Conservation (phyloP, 805 yeast genomes). For the Tetrapisispora taiwanensis region DNA sequence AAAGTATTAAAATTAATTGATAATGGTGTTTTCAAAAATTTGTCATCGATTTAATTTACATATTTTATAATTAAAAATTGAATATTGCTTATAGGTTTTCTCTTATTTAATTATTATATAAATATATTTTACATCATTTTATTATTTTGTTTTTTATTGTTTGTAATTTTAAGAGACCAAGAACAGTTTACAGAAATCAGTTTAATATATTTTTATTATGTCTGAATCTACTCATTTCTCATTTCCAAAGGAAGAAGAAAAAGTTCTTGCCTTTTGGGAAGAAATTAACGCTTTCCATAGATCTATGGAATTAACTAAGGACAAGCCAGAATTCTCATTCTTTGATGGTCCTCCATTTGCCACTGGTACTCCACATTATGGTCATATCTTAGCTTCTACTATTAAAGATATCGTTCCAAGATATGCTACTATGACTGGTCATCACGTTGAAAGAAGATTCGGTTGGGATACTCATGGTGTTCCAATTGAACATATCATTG, state of each 20-base stretch:
- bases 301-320: constrained; percentile 73
- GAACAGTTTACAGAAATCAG: neutral
- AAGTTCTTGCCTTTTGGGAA: constrained; percentile 70
- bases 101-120: no score
- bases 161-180: neutral
- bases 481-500: constrained; percentile 97
- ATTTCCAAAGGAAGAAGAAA: constrained; percentile 86
- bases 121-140: no score
- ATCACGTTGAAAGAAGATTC: constrained; percentile 90
- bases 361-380: constrained; percentile 98
- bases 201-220: constrained; percentile 14
- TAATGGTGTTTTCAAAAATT: no score
- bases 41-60: no score
- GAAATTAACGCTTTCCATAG: constrained; percentile 92
- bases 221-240: constrained; percentile 40
- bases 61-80: no score
- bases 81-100: no score
- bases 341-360: constrained; percentile 99
- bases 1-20: no score
- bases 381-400: constrained; percentile 94
- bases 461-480: constrained; percentile 99
- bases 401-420: constrained; percentile 96
- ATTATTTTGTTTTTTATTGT: no score
- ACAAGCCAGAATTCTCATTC: constrained; percentile 78
- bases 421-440: constrained; percentile 96